Percentiles rank a stretch among this genome's conserved stretches.
phyloP scores from a whole-genome alignment of 176 grass and related monocot genomes.

The Guadua angustifolia region DNA sequence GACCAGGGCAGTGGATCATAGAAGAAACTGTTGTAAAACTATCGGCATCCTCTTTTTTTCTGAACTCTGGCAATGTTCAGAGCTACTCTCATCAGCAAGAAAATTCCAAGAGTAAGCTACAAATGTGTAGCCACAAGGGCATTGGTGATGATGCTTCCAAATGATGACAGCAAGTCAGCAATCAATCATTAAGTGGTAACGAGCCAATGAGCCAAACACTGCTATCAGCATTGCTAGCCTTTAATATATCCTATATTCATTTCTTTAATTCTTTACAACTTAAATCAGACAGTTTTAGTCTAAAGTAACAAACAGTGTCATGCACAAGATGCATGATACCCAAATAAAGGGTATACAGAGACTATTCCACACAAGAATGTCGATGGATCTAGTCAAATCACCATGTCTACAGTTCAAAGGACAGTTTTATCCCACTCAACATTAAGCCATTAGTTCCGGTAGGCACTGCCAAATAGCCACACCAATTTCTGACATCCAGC shows the following conservation, averaged over 20 bases:
- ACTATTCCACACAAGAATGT: not conserved
- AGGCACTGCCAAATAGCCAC: not conserved
- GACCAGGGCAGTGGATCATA: not conserved
- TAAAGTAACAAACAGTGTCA: constrained; percentile 20
- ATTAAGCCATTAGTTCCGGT: not conserved
- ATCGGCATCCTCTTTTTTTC: not conserved
- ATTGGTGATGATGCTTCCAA: not conserved
- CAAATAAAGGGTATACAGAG: not conserved
- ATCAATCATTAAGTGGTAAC: not conserved
- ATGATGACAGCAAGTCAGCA: constrained; percentile 9
- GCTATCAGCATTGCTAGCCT: not conserved
- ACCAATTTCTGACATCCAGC: not conserved
- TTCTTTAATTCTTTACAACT: not conserved
- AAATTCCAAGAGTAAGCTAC: not conserved
- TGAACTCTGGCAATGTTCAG: not conserved
- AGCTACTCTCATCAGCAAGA: too few relatives aligned
- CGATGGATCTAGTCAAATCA: not conserved
- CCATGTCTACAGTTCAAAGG: constrained; percentile 11
- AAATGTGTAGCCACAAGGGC: not conserved
- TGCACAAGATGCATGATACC: not conserved
- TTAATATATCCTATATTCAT: not conserved
- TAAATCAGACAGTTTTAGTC: constrained; percentile 6
- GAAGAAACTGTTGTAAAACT: not conserved
- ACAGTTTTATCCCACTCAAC: not conserved
- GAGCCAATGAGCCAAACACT: not conserved